Percentiles rank a stretch among this genome's conserved stretches.
Conservation (phyloP, 2,329 filamentous ascomycete genomes). For the Lojkania enalia region DNA sequence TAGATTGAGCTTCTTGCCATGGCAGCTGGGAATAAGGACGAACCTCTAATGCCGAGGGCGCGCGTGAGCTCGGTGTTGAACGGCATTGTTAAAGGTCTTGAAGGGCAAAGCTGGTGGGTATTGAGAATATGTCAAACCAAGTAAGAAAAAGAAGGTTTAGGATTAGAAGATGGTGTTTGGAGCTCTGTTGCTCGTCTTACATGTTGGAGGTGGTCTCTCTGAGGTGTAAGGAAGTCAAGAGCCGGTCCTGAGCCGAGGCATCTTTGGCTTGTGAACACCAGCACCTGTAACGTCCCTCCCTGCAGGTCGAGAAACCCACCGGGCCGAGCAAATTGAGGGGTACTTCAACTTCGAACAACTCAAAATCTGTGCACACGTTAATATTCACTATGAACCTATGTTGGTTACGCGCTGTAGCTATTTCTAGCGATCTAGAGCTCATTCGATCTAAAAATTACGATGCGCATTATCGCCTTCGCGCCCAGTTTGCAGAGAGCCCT, state of each 20-base stretch:
- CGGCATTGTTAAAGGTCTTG: conserved; percentile 52
- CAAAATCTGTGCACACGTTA: too few relatives aligned
- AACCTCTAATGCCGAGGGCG: conserved; percentile 60
- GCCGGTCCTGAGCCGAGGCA: conserved; percentile 4
- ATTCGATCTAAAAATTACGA: too few relatives aligned
- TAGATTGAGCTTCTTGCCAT: conserved; percentile 39
- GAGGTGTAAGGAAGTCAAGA: conserved; percentile 21
- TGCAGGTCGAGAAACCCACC: too few relatives aligned
- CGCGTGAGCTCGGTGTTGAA: conserved; percentile 67
- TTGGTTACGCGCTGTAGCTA: too few relatives aligned
- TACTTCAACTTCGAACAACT: too few relatives aligned
- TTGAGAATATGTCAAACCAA: not conserved
- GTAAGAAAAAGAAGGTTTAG: not conserved
- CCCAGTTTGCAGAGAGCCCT: too few relatives aligned
- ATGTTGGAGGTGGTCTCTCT: conserved; percentile 6
- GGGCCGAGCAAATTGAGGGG: too few relatives aligned
- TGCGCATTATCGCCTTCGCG: too few relatives aligned
- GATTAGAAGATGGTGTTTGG: not conserved
- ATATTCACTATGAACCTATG: too few relatives aligned
- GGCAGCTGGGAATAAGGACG: conserved; percentile 10
- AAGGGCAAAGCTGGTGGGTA: not conserved
- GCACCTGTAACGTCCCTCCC: too few relatives aligned
- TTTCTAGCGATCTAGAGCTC: too few relatives aligned
- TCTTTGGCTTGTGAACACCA: not conserved
- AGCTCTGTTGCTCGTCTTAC: not conserved